Conservation (phyloP, 352 stramenopile species). For the Pythium aphanidermatum region DNA sequence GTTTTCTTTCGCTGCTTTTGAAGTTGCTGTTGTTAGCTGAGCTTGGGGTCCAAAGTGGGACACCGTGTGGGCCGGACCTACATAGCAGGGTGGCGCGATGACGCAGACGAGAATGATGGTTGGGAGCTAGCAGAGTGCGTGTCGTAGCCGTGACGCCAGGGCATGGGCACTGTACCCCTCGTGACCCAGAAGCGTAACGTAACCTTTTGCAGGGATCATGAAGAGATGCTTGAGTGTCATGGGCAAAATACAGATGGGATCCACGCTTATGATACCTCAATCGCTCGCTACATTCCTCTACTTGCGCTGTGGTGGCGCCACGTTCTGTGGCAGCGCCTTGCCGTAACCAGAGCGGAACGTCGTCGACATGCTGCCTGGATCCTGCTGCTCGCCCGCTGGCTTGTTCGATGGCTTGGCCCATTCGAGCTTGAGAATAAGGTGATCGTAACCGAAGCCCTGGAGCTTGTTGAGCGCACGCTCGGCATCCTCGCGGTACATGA, state of each 20-base stretch:
- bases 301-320: conserved; percentile 73
- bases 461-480: conserved; percentile 96
- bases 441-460: conserved; percentile 97
- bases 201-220: neutral
- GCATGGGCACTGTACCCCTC: no score
- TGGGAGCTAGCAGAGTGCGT: conserved; percentile 1
- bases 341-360: conserved; percentile 87
- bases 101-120: conserved; percentile 2
- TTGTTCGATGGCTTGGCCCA: conserved; percentile 97
- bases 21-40: conserved; percentile 17
- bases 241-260: conserved; percentile 10
- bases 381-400: conserved; percentile 46
- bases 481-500: conserved; percentile 95
- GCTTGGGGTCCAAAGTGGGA: conserved; percentile 8
- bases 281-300: conserved; percentile 31
- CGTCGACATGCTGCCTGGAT: conserved; percentile 77
- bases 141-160: no score
- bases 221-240: neutral
- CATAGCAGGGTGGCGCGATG: conserved; percentile 4
- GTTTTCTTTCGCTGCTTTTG: conserved; percentile 18
- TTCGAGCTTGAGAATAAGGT: conserved; percentile 99
- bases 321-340: conserved; percentile 83
- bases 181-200: no score
- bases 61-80: conserved; percentile 17
- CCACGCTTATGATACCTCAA: conserved; percentile 4